These are phyloP conservation scores for Eleusine coracana DNA, from an alignment of 176 grass and related monocot genomes.

Conservation along the genomic window DNA sequence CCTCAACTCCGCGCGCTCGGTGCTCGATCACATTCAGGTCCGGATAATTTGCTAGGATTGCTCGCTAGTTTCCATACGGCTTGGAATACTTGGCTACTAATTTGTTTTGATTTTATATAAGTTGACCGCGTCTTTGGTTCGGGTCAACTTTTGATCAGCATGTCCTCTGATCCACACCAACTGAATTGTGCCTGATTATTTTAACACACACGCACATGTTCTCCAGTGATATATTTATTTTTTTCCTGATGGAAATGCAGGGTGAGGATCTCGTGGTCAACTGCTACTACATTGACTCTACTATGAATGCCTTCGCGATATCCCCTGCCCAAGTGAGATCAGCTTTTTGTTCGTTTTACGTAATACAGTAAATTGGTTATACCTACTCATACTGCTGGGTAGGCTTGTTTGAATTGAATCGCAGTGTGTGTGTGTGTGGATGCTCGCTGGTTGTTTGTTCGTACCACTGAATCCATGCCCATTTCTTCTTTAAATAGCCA, in stretches of 20 bases:
- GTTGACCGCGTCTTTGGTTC: not conserved
- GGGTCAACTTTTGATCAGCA: not conserved
- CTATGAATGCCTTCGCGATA: conserved; percentile 70
- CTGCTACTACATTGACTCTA: conserved; percentile 86
- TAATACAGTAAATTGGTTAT: not conserved
- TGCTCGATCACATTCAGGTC: conserved; percentile 95
- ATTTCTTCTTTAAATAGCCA: too few species aligned
- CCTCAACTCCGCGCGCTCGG: conserved; percentile 88
- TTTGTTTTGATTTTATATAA: not conserved
- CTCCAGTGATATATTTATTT: not conserved
- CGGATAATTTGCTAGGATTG: too few species aligned
- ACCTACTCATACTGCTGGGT: not conserved
- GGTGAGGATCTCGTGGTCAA: conserved; percentile 72
- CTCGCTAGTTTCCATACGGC: too few species aligned
- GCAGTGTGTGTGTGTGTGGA: not conserved
- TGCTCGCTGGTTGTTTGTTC: not conserved
- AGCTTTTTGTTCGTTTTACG: too few species aligned
- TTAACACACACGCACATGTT: too few species aligned
- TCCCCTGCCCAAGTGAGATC: conserved; percentile 62
- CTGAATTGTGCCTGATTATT: too few species aligned
- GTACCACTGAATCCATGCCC: not conserved
- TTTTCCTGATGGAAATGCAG: conserved; percentile 28
- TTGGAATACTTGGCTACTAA: too few species aligned
- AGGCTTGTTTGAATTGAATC: not conserved
- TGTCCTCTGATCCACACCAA: too few species aligned